Conservation (phyloP, 2,329 filamentous ascomycete species). For the Colletotrichum incanum region DNA sequence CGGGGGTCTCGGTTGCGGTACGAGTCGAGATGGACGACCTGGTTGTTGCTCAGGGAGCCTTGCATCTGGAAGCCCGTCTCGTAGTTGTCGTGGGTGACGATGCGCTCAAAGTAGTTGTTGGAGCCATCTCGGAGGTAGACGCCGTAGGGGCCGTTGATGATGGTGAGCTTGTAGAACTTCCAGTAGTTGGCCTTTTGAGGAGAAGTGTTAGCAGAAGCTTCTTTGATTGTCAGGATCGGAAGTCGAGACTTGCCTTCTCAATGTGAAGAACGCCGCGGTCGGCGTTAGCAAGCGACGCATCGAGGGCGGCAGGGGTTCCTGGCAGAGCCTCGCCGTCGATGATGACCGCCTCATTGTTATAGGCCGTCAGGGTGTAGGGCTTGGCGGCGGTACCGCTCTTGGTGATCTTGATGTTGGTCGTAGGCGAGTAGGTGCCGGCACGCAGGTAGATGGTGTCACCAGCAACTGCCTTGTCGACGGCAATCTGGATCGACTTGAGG, state of each 20-base stretch:
- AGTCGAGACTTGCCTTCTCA: slow-evolving; percentile 48
- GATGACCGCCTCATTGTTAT: slow-evolving; percentile 60
- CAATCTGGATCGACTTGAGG: slow-evolving; percentile 62
- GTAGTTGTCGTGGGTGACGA: slow-evolving; percentile 57
- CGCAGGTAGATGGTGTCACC: slow-evolving; percentile 58
- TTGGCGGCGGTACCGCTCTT: slow-evolving; percentile 58
- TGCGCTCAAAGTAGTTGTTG: slow-evolving; percentile 56
- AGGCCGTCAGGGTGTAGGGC: slow-evolving; percentile 60
- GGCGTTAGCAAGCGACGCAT: slow-evolving; percentile 55
- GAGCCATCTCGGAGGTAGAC: slow-evolving; percentile 54
- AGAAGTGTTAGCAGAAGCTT: not conserved
- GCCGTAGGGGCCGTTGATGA: slow-evolving; percentile 57
- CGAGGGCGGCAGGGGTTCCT: slow-evolving; percentile 60
- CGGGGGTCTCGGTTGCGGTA: slow-evolving; percentile 63
- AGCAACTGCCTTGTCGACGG: slow-evolving; percentile 61
- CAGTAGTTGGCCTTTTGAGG: slow-evolving; percentile 47
- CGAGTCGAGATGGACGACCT: slow-evolving; percentile 60
- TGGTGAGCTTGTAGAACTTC: slow-evolving; percentile 58
- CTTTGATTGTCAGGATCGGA: no score
- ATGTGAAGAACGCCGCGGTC: slow-evolving; percentile 65
- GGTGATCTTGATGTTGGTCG: slow-evolving; percentile 64
- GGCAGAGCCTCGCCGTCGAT: slow-evolving; percentile 60
- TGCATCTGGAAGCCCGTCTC: slow-evolving; percentile 57
- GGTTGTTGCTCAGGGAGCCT: slow-evolving; percentile 54
- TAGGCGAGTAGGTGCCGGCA: slow-evolving; percentile 57